Conservation (phyloP, 257 asterid genomes). For the Primulina eburnea region DNA sequence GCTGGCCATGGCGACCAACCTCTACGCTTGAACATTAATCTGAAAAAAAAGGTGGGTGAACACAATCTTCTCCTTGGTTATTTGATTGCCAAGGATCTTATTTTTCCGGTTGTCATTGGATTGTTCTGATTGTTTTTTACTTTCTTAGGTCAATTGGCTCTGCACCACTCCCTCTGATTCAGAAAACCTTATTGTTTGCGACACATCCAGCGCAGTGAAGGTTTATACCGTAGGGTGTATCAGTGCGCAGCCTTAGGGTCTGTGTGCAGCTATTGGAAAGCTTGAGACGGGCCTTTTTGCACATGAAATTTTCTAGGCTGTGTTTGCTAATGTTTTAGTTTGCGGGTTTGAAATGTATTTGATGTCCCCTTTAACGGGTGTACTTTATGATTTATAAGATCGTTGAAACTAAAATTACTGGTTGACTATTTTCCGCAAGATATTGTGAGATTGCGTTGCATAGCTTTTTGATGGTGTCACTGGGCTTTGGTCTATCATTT, state of each 20-base stretch:
- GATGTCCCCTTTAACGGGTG: background rate
- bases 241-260: background rate
- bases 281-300: too few species aligned
- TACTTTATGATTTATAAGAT: background rate
- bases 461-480: background rate
- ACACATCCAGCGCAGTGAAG: slow-evolving; percentile 82
- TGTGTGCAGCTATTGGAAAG: background rate
- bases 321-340: background rate
- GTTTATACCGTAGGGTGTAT: slow-evolving; percentile 54
- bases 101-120: background rate
- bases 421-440: background rate
- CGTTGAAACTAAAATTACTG: background rate
- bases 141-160: slow-evolving; percentile 81
- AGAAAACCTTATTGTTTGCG: slow-evolving; percentile 82
- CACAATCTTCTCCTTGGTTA: background rate
- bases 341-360: slow-evolving; percentile 2
- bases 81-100: background rate
- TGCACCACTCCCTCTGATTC: slow-evolving; percentile 79
- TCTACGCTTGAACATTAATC: slow-evolving; percentile 42
- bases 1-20: slow-evolving; percentile 30
- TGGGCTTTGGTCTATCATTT: background rate
- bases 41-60: slow-evolving; percentile 62
- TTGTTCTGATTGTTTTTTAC: slow-evolving; percentile 18
- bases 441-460: background rate
- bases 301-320: slow-evolving; percentile 6